Percentiles rank a stretch among this genome's conserved stretches.
phyloP scores from a whole-genome alignment of 805 yeast genomes.

The Pichia eremophila region DNA sequence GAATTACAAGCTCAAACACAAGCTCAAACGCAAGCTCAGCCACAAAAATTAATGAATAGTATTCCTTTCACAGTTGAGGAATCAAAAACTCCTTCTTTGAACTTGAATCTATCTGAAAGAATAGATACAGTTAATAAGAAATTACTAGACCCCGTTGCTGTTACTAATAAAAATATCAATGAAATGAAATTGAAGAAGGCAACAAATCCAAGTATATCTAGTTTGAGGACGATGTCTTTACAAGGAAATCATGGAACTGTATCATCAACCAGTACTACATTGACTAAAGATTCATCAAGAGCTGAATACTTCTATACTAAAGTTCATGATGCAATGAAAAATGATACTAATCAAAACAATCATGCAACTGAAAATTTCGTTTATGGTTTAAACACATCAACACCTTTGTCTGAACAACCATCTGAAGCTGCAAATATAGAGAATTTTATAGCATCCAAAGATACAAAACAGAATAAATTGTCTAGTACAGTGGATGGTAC shows the following conservation, averaged over 20 bases:
- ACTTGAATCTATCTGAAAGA: neutral
- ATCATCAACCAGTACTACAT: constrained; percentile 18
- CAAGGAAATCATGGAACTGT: constrained; percentile 14
- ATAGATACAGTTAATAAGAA: neutral
- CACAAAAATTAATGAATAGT: neutral
- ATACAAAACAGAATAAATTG: neutral
- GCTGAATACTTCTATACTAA: constrained; percentile 94
- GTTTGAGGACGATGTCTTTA: constrained; percentile 18
- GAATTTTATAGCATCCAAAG: neutral
- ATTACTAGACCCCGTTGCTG: neutral
- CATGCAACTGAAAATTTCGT: constrained; percentile 95
- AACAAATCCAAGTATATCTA: constrained; percentile 19
- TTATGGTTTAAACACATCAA: constrained; percentile 48
- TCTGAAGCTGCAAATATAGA: neutral
- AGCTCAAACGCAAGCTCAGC: neutral
- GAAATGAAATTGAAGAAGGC: constrained; percentile 11
- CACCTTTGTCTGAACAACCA: constrained; percentile 15
- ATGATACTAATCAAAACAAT: constrained; percentile 55
- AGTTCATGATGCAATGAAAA: constrained; percentile 89
- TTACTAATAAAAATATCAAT: neutral
- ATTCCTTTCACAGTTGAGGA: neutral
- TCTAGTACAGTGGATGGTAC: constrained; percentile 2
- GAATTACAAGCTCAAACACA: neutral
- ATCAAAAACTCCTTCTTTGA: neutral
- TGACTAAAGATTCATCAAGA: constrained; percentile 53